Evolutionary conservation across 768 basidiomycete species (phyloP).

Genomic region (Macrolepiota fuliginosa): DNA sequence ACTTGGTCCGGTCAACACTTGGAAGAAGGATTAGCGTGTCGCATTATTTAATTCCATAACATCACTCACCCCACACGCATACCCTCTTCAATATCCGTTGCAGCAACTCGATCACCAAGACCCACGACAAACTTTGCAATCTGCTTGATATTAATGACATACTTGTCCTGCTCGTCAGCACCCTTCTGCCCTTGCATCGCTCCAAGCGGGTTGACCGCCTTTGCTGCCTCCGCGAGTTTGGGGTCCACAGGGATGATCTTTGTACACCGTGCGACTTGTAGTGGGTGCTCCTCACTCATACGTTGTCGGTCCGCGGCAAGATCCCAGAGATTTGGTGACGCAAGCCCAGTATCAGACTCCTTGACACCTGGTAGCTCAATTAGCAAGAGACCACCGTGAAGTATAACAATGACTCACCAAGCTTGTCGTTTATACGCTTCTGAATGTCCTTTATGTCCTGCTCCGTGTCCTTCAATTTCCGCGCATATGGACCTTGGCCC

Average conservation of each 20-base stretch:
- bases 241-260: constrained; percentile 91
- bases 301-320: constrained; percentile 88
- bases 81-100: constrained; percentile 99
- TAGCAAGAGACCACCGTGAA: constrained; percentile 8
- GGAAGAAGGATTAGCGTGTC: constrained; percentile 8
- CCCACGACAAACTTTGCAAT: constrained; percentile 99
- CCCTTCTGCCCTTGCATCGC: constrained; percentile 88
- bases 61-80: constrained; percentile 96
- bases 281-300: constrained; percentile 88
- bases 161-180: constrained; percentile 98
- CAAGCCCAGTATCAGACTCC: constrained; percentile 97
- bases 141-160: constrained; percentile 99
- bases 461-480: constrained; percentile 84
- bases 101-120: constrained; percentile 92
- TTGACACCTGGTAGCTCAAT: constrained; percentile 68
- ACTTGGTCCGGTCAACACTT: constrained; percentile 94
- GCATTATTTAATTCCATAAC: neutral
- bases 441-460: constrained; percentile 93
- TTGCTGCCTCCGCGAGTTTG: constrained; percentile 73
- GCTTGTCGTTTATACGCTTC: constrained; percentile 96
- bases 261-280: constrained; percentile 97
- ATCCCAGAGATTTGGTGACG: constrained; percentile 97
- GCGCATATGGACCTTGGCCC: constrained; percentile 98
- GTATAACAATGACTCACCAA: constrained; percentile 50
- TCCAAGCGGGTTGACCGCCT: constrained; percentile 74